Percentiles rank a stretch among this genome's conserved stretches.
Evolutionary conservation across 306 rosid species (phyloP).

Genomic region (Medicago ruthenica): DNA sequence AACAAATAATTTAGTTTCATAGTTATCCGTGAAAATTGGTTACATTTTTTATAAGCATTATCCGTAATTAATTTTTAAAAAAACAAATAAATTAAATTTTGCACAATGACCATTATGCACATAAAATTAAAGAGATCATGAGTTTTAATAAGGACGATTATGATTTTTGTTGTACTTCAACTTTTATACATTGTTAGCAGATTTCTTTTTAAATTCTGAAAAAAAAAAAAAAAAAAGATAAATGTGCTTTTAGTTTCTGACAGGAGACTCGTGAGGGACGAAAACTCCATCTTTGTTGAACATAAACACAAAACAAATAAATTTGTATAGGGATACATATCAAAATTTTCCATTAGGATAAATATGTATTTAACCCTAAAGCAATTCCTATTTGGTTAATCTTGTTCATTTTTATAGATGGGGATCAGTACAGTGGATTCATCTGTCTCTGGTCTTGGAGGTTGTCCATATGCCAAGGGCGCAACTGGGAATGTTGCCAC

Average conservation of each 20-base stretch:
- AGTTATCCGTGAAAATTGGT: too few relatives aligned
- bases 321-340: neutral
- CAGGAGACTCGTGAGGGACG: neutral
- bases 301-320: neutral
- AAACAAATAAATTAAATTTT: too few relatives aligned
- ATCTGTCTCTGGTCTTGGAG: constrained; percentile 93
- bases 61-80: too few relatives aligned
- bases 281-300: neutral
- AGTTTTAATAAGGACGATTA: too few relatives aligned
- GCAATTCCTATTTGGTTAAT: constrained; percentile 18
- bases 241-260: neutral
- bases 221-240: neutral
- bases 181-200: too few relatives aligned
- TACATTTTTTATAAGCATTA: too few relatives aligned
- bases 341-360: neutral
- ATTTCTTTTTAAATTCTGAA: neutral
- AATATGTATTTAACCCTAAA: neutral
- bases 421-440: constrained; percentile 86
- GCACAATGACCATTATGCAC: too few relatives aligned
- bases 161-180: too few relatives aligned
- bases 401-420: constrained; percentile 49
- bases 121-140: too few relatives aligned
- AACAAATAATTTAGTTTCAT: too few relatives aligned
- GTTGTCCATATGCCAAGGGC: constrained; percentile 94
- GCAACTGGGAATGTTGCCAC: constrained; percentile 95